Conservation (phyloP, 1,284 basidiomycete species). For the Cronartium quercuum region DNA sequence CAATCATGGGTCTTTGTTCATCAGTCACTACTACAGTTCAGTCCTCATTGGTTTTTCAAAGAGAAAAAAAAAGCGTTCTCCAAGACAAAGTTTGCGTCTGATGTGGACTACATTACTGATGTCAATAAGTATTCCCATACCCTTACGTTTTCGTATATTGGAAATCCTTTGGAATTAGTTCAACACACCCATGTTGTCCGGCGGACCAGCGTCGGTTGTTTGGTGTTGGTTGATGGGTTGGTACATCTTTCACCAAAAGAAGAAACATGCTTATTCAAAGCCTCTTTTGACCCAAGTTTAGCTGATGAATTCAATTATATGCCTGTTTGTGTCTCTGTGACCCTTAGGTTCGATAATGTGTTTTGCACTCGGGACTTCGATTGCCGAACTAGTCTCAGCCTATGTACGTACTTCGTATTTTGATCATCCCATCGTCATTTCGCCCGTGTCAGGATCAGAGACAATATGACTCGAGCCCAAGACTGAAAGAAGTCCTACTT, state of each 20-base stretch:
- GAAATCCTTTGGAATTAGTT: constrained; percentile 50
- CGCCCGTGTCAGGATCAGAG: constrained; percentile 19
- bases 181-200: constrained; percentile 67
- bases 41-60: neutral
- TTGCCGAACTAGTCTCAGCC: constrained; percentile 57
- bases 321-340: neutral
- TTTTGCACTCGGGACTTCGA: constrained; percentile 66
- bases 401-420: neutral
- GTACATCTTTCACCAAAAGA: constrained; percentile 51
- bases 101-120: too few relatives aligned
- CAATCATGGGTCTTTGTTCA: constrained; percentile 37
- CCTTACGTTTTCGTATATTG: too few relatives aligned
- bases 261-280: neutral
- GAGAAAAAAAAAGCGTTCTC: too few relatives aligned
- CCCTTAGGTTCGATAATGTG: constrained; percentile 61
- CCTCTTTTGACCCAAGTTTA: neutral
- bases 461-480: constrained; percentile 51
- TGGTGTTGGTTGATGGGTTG: constrained; percentile 62
- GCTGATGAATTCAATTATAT: neutral
- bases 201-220: constrained; percentile 70
- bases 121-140: neutral
- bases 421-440: constrained; percentile 8
- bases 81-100: too few relatives aligned
- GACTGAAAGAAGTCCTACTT: constrained; percentile 52
- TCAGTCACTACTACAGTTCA: constrained; percentile 38